Evolutionary conservation across 2,329 filamentous ascomycete species (phyloP).

Genomic region (Claviceps capensis): DNA sequence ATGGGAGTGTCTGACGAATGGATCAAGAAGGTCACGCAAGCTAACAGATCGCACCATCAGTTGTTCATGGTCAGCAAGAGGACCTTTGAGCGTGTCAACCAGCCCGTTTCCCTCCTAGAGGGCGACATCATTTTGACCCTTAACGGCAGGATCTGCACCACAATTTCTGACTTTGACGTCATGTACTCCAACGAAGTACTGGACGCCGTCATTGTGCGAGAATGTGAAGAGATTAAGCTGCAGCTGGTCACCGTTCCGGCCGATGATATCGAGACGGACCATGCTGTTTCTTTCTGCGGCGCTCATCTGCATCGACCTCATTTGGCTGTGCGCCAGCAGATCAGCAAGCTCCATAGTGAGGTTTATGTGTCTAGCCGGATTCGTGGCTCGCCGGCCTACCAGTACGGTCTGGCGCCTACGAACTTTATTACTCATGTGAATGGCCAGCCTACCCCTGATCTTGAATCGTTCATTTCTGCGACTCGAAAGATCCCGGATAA

Average conservation of each 20-base stretch:
- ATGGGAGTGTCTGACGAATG: constrained; percentile 96
- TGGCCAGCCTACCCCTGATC: constrained; percentile 67
- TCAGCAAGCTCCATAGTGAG: constrained; percentile 89
- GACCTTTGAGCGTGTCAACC: constrained; percentile 44
- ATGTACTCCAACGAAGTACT: constrained; percentile 86
- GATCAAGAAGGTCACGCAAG: constrained; percentile 79
- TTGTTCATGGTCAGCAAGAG: constrained; percentile 98
- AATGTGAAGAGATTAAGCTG: constrained; percentile 64
- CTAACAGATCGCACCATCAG: constrained; percentile 86
- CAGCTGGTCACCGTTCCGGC: constrained; percentile 76
- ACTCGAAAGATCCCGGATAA: constrained; percentile 88
- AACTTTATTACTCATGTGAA: constrained; percentile 98
- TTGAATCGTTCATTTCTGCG: constrained; percentile 66
- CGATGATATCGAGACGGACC: constrained; percentile 81
- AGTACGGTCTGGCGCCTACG: constrained; percentile 85
- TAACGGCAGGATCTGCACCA: constrained; percentile 84
- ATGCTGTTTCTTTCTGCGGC: constrained; percentile 88
- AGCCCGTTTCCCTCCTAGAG: constrained; percentile 54
- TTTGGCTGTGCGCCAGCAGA: constrained; percentile 92
- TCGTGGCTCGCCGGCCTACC: constrained; percentile 70
- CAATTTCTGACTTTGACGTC: constrained; percentile 81
- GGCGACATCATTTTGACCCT: constrained; percentile 86
- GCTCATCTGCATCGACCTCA: constrained; percentile 87
- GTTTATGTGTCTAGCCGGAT: constrained; percentile 87
- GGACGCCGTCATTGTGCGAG: constrained; percentile 74